Evolutionary conservation across 768 basidiomycete genomes (phyloP).

Genomic region (Tricholoma flavovirens): DNA sequence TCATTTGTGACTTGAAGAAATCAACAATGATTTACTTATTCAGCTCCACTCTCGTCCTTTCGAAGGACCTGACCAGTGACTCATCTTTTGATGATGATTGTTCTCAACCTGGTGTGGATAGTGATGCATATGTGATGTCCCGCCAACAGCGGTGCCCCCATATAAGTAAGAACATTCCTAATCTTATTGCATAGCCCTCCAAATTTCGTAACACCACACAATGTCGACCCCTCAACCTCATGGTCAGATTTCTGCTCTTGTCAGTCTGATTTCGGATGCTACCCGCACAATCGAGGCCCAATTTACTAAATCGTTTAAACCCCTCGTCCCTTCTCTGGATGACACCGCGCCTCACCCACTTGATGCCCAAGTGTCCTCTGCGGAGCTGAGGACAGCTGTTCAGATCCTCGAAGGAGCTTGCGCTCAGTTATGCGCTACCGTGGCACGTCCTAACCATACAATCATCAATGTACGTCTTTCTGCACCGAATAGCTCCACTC

Average conservation of each 20-base stretch:
- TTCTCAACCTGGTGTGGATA: too few relatives aligned
- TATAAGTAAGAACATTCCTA: too few relatives aligned
- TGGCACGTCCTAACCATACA: conserved; percentile 26
- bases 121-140: too few relatives aligned
- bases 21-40: too few relatives aligned
- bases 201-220: background rate
- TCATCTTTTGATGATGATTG: too few relatives aligned
- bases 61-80: too few relatives aligned
- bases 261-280: conserved; percentile 17
- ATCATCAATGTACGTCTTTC: conserved; percentile 25
- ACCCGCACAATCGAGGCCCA: conserved; percentile 14
- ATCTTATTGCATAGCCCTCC: too few relatives aligned
- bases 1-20: too few relatives aligned
- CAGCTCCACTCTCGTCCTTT: too few relatives aligned
- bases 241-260: conserved; percentile 11
- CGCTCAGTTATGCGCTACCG: conserved; percentile 25
- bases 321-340: conserved; percentile 28
- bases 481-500: too few relatives aligned
- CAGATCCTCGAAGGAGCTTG: conserved; percentile 30
- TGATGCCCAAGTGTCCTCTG: conserved; percentile 20
- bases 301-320: conserved; percentile 4
- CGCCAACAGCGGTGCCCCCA: too few relatives aligned
- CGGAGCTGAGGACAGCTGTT: conserved; percentile 24
- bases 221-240: background rate
- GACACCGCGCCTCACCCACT: conserved; percentile 28